Conservation (phyloP, 331 rosid genomes). For the Saraca asoca region DNA sequence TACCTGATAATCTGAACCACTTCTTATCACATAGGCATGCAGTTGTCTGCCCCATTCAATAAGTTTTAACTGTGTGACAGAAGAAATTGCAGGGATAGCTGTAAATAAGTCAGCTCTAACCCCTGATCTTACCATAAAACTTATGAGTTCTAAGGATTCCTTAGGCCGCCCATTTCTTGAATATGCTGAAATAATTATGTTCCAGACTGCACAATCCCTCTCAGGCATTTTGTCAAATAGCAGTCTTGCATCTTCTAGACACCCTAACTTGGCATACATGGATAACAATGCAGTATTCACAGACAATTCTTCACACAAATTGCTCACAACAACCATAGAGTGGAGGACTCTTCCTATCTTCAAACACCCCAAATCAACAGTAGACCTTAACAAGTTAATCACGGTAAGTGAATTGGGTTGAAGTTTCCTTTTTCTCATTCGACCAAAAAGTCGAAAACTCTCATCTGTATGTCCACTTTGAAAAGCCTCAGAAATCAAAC, state of each 20-base stretch:
- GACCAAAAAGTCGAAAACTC: conserved; percentile 35
- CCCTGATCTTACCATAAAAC: conserved; percentile 57
- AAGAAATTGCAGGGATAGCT: conserved; percentile 68
- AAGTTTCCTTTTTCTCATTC: conserved; percentile 49
- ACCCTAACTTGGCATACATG: conserved; percentile 62
- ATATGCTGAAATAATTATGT: conserved; percentile 64
- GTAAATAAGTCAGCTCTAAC: conserved; percentile 71
- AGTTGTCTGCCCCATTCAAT: conserved; percentile 60
- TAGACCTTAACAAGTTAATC: conserved; percentile 47
- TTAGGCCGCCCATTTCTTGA: conserved; percentile 38
- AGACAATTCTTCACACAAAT: conserved; percentile 47
- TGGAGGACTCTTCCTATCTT: conserved; percentile 53
- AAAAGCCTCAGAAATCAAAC: conserved; percentile 46
- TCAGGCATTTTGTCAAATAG: conserved; percentile 65
- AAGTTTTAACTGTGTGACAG: conserved; percentile 46
- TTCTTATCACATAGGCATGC: conserved; percentile 71
- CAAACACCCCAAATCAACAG: conserved; percentile 49
- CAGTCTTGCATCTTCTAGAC: conserved; percentile 46
- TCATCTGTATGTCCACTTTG: conserved; percentile 43
- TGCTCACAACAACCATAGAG: conserved; percentile 48
- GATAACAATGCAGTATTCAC: conserved; percentile 74
- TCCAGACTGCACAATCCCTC: conserved; percentile 77
- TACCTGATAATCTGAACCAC: conserved; percentile 62
- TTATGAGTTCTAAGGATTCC: conserved; percentile 53
- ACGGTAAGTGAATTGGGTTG: conserved; percentile 44